Percentiles rank a stretch among this genome's conserved stretches.
These are phyloP conservation scores for Populus hybrid DNA, from an alignment of 441 rosid genomes.

Conservation along the genomic window DNA sequence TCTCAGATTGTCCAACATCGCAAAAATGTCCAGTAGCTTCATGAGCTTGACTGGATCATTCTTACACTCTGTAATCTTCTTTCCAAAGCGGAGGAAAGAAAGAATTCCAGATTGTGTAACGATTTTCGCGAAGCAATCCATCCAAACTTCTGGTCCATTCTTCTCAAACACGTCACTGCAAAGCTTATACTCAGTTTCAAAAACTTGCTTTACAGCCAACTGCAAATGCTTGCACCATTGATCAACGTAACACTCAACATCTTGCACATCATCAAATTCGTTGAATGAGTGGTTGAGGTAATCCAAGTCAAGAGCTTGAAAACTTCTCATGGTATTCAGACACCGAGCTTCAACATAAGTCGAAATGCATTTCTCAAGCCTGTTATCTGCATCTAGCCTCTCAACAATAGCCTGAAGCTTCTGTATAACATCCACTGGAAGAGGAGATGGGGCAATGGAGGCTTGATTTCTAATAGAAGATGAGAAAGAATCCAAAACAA, in stretches of 20 bases:
- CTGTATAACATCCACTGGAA: constrained; percentile 25
- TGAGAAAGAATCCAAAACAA: constrained; percentile 12
- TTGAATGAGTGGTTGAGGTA: constrained; percentile 42
- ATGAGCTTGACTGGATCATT: constrained; percentile 60
- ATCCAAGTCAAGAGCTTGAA: constrained; percentile 37
- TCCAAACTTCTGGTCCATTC: constrained; percentile 27
- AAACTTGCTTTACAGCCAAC: constrained; percentile 42
- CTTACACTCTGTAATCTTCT: constrained; percentile 49
- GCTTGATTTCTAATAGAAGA: constrained; percentile 19
- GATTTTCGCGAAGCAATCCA: constrained; percentile 50
- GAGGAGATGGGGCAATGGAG: constrained; percentile 4
- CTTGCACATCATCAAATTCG: constrained; percentile 44
- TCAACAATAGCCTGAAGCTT: constrained; percentile 46
- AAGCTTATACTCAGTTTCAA: constrained; percentile 46
- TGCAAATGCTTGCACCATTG: constrained; percentile 59
- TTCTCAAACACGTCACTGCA: constrained; percentile 45
- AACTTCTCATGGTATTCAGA: constrained; percentile 27
- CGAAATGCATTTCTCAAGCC: constrained; percentile 26
- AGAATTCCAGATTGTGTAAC: constrained; percentile 47
- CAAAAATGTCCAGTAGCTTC: constrained; percentile 58
- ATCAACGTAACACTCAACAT: constrained; percentile 33
- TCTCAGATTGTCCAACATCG: constrained; percentile 55
- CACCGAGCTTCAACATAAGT: constrained; percentile 41
- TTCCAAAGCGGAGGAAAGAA: constrained; percentile 55
- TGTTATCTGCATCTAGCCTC: constrained; percentile 23